phyloP scores from a whole-genome alignment of 1,139 yeast species.

The Suhomyces anneliseae region DNA sequence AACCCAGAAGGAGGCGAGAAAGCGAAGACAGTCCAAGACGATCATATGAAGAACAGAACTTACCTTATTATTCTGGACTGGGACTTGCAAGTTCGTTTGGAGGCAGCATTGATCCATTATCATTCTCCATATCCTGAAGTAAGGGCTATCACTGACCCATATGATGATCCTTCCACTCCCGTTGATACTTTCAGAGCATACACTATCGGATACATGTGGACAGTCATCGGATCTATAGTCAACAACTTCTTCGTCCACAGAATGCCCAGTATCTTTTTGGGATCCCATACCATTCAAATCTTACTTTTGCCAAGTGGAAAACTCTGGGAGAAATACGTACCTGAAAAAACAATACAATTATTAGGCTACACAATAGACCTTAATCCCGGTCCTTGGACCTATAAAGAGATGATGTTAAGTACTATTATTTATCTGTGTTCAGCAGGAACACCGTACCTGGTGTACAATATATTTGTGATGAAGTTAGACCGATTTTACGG shows the following conservation, averaged over 20 bases:
- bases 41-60: slow-evolving; percentile 24
- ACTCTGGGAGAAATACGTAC: slow-evolving; percentile 39
- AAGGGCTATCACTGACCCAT: slow-evolving; percentile 46
- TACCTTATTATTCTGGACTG: slow-evolving; percentile 36
- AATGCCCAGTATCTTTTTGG: slow-evolving; percentile 40
- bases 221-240: slow-evolving; percentile 41
- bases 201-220: slow-evolving; percentile 43
- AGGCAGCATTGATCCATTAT: slow-evolving; percentile 42
- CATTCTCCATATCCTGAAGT: slow-evolving; percentile 52
- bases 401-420: slow-evolving; percentile 34
- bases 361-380: slow-evolving; percentile 28
- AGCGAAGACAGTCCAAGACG: not conserved
- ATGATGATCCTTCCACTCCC: slow-evolving; percentile 39
- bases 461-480: slow-evolving; percentile 48
- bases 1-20: slow-evolving; percentile 16
- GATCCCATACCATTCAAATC: slow-evolving; percentile 45
- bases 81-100: slow-evolving; percentile 37
- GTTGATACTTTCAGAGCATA: slow-evolving; percentile 46
- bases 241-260: slow-evolving; percentile 48
- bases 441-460: slow-evolving; percentile 45
- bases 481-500: slow-evolving; percentile 45
- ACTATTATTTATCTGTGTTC: slow-evolving; percentile 49
- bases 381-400: slow-evolving; percentile 45
- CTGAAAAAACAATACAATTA: slow-evolving; percentile 23
- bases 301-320: slow-evolving; percentile 43